Base-by-base conservation (phyloP, 495 filamentous ascomycete genomes). In the Tuber microsphaerosporum region DNA sequence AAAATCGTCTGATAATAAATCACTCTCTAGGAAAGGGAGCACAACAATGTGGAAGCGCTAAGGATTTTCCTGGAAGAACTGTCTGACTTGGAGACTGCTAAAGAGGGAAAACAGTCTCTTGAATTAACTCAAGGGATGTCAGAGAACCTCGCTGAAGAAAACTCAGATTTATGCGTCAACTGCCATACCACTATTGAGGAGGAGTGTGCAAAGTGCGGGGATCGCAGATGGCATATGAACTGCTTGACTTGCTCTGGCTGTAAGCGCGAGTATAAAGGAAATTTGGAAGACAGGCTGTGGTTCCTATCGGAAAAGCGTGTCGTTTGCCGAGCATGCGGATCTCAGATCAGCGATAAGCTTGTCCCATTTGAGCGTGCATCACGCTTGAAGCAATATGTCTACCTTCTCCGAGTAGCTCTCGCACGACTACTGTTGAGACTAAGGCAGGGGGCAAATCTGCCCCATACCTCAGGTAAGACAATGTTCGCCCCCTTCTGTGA, bases 171-270 rank as follows among this genome's bases (percentile, higher is more conserved):
- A 72, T 99, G 95, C 81, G 85, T 87, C 26, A 82, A 87, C 16
- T 99, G 95, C 84, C 89, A 90, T 77, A 90, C 91, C 75, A 92
- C 94, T 8, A 93, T 99, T 74, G 96, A 99, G 77, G 95, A 99
- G 79, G 94, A 94, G 81, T 98, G 96, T 83, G 86, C 91, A 73
- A 88, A 89, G 73, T 86, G 86, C 73, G 89, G 88, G 46, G 89
- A 95, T 65, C 89, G 87, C 82, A 88, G 93, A 79, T 97, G 94
- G 91, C 94, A 98, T 82, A 83, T 91, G 31, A 87, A 88, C 34
- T 97, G 97, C 84, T 86, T 96, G 75, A 85, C 86, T 45, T 99
- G 95, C 83, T 85, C 85, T 20, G 89, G 88, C 70, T 99, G 95
- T 80, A 87, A 90, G 73, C 88, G 87, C 73, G 92, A 97, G 56